A percentile compares a stretch with the other conserved stretches of the same genome.
Conservation (phyloP, 1,284 basidiomycete species). For the Schizophyllum amplum region DNA sequence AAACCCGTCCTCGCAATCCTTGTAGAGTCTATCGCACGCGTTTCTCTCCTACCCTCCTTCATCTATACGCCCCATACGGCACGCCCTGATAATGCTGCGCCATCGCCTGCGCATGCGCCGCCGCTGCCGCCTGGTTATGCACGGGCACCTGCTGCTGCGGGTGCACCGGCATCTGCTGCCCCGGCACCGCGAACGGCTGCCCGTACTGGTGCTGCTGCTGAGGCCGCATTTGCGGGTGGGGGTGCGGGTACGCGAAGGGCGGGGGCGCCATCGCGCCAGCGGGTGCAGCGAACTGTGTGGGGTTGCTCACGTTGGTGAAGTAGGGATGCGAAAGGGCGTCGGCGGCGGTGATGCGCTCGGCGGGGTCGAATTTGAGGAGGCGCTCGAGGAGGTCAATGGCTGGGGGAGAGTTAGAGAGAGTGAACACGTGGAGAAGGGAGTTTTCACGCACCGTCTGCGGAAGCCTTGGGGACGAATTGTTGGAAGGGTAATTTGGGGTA, state of each 20-base stretch:
- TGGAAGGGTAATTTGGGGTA: constrained; percentile 89
- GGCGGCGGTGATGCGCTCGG: constrained; percentile 85
- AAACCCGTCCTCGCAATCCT: not conserved
- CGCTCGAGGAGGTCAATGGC: constrained; percentile 94
- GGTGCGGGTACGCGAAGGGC: constrained; percentile 61
- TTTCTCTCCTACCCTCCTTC: not conserved
- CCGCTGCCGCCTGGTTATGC: not conserved
- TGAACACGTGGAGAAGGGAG: not conserved
- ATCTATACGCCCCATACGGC: not conserved
- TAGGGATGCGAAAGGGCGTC: constrained; percentile 93
- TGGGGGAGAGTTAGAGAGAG: constrained; percentile 20
- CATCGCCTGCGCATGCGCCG: not conserved
- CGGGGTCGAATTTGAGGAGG: constrained; percentile 94
- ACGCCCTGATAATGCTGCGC: not conserved
- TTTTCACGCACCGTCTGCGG: constrained; percentile 72
- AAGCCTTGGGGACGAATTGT: constrained; percentile 88
- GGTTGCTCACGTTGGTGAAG: constrained; percentile 58
- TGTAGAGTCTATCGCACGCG: not conserved
- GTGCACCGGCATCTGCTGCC: constrained; percentile 5
- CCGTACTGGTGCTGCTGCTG: constrained; percentile 22
- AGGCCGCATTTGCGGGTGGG: constrained; percentile 40
- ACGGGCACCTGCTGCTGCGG: constrained; percentile 16
- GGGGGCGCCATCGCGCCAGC: constrained; percentile 60
- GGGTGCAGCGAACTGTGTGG: constrained; percentile 37
- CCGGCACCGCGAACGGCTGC: constrained; percentile 10